Conservation (phyloP, 163 green algal genomes). For the Chlamydomonas reinhardtii region DNA sequence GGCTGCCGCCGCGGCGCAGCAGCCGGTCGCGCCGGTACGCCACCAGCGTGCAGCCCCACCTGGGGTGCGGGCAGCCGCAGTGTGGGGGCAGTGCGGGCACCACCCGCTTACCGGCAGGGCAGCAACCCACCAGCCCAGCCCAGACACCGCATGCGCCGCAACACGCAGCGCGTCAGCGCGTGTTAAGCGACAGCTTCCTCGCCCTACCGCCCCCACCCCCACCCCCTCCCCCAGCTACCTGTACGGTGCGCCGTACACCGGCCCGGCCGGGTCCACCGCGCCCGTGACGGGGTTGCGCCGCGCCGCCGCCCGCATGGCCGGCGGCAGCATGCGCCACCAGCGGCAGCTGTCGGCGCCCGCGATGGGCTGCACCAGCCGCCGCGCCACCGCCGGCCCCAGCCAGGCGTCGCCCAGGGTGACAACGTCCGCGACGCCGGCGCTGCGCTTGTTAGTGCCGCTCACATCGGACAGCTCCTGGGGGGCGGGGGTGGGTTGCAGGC, state of each 20-base stretch:
- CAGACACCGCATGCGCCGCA: too few species aligned
- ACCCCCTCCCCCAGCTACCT: conserved; percentile 6
- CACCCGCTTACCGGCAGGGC: too few species aligned
- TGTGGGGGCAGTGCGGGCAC: too few species aligned
- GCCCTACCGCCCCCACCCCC: too few species aligned
- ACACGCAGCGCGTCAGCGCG: too few species aligned
- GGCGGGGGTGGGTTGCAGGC: not conserved
- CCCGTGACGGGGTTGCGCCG: conserved; percentile 56
- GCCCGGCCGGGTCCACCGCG: conserved; percentile 23
- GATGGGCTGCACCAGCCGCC: conserved; percentile 81
- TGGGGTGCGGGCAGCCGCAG: not conserved
- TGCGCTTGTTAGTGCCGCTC: conserved; percentile 51
- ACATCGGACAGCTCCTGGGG: conserved; percentile 45
- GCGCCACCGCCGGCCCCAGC: conserved; percentile 74
- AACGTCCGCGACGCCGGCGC: conserved; percentile 72
- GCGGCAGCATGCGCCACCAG: conserved; percentile 66
- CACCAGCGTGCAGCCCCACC: conserved; percentile 82
- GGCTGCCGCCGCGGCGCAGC: conserved; percentile 46
- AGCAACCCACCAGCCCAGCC: too few species aligned
- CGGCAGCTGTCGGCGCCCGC: conserved; percentile 63
- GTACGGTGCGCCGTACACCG: conserved; percentile 63
- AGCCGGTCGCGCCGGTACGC: conserved; percentile 73
- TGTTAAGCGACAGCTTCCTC: too few species aligned
- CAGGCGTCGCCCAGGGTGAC: conserved; percentile 85
- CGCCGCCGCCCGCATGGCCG: conserved; percentile 75